Evolutionary conservation across 257 asterid genomes (phyloP).

Genomic region (Ilex asprella): DNA sequence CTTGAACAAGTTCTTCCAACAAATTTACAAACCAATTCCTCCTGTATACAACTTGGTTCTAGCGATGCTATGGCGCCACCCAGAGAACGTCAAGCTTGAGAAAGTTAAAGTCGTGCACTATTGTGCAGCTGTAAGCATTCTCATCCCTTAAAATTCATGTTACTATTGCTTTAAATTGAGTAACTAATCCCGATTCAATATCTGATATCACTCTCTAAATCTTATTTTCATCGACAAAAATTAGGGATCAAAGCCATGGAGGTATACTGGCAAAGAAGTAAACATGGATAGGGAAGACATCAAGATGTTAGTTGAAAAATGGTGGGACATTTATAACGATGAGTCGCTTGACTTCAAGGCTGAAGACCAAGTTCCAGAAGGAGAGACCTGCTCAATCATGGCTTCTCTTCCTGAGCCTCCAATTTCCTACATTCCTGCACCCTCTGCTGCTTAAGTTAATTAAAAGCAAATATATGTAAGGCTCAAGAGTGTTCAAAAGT

Average conservation of each 20-base stretch:
- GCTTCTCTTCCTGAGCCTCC: conserved; percentile 46
- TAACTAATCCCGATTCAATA: background rate
- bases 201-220: background rate
- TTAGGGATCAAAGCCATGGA: conserved; percentile 70
- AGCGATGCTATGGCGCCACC: conserved; percentile 75
- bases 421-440: conserved; percentile 48
- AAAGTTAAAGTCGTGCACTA: conserved; percentile 60
- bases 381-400: conserved; percentile 34
- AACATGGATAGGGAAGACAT: conserved; percentile 74
- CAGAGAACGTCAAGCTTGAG: conserved; percentile 52
- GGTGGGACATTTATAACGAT: conserved; percentile 62
- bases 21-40: too few relatives aligned
- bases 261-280: conserved; percentile 52
- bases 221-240: too few relatives aligned
- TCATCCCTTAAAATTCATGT: too few relatives aligned
- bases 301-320: conserved; percentile 49
- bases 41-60: conserved; percentile 34
- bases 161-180: too few relatives aligned
- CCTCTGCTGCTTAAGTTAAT: conserved; percentile 52
- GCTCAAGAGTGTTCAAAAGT: too few relatives aligned
- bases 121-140: conserved; percentile 52
- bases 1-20: too few relatives aligned
- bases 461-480: too few relatives aligned
- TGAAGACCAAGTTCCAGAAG: conserved; percentile 22
- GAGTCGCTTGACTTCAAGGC: conserved; percentile 48